These are phyloP conservation scores for Russula compacta DNA, from an alignment of 768 basidiomycete genomes.

Conservation along the genomic window DNA sequence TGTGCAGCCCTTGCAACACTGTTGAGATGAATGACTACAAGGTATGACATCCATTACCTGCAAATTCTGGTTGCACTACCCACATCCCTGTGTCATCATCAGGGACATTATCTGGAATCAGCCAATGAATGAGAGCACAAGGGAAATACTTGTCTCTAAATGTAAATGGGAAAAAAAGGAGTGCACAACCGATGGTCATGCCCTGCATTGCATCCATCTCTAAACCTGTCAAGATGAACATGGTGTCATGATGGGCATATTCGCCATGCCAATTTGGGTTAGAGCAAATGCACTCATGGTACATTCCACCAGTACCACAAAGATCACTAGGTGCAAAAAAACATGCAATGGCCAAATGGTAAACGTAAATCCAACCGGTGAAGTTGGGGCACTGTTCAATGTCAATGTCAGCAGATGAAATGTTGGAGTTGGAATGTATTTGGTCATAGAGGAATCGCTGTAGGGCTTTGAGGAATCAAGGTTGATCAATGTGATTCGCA, in stretches of 20 bases:
- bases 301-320: conserved; percentile 25
- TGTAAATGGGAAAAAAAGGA: not conserved
- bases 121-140: not conserved
- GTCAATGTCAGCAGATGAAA: not conserved
- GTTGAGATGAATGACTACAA: not conserved
- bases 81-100: conserved; percentile 14
- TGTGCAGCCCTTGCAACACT: not conserved
- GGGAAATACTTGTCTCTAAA: not conserved
- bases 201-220: not conserved
- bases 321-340: conserved; percentile 27
- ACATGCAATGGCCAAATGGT: conserved; percentile 16
- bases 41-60: not conserved
- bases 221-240: not conserved
- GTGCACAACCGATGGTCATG: not conserved
- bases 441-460: conserved; percentile 17
- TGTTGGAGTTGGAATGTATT: not conserved
- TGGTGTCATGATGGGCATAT: not conserved
- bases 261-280: conserved; percentile 21
- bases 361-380: conserved; percentile 1
- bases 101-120: not conserved
- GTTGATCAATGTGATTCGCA: not conserved
- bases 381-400: not conserved
- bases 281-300: conserved; percentile 22
- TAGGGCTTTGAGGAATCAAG: not conserved
- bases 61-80: not conserved